Base-by-base conservation (phyloP, 2,329 filamentous ascomycete genomes). In the Cryphonectria radicalis region DNA sequence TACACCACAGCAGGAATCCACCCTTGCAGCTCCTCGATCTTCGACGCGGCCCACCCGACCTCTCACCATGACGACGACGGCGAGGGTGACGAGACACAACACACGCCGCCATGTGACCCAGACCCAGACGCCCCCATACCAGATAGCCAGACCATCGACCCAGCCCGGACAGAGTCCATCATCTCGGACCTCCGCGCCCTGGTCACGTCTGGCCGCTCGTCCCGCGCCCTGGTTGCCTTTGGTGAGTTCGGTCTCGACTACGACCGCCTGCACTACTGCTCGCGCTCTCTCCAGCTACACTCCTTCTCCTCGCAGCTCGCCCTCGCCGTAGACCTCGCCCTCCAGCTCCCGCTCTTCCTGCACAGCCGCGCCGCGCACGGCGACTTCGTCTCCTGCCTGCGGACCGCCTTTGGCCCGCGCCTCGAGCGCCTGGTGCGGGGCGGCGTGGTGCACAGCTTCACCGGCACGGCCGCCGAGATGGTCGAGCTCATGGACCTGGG, bases 181-280 rank as follows among this genome's bases (percentile, higher is more conserved):
- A 85, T 94, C 32, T 73, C 81, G 0, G 85, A 88, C 42, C 86
- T 98, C n/a, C 86, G 86, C 62, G 78, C 82, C 8, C 84, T 98
- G 2, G 89, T 95, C 4, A 78, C 87, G 2, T 82, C 89, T 50
- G 88, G 89, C 0, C 89, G 89, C 25, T 74, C 81, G 3, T 79
- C 81, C 7, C 75, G 79, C 81, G 80, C 88, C 0, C 86, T 93
- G 57, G 91, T 93, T 0, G 95, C 96, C 8, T 94, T 98, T 79
- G 96, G 96, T 65, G 96, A 99, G 81, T 94, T 99, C 73, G 96
- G 96, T 1, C 91, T 99, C 4, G 96, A 99, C 82, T 99, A 98
- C 79, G 96, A 99, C 82, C 90, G 96, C 1, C 84, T 99, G 50
- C 92, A 93, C 77, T 91, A 95, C 77, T 94, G 93, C 77, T 89